Evolutionary conservation across 2,329 filamentous ascomycete species (phyloP).

Genomic region (Graphiopsis chlorocephala): DNA sequence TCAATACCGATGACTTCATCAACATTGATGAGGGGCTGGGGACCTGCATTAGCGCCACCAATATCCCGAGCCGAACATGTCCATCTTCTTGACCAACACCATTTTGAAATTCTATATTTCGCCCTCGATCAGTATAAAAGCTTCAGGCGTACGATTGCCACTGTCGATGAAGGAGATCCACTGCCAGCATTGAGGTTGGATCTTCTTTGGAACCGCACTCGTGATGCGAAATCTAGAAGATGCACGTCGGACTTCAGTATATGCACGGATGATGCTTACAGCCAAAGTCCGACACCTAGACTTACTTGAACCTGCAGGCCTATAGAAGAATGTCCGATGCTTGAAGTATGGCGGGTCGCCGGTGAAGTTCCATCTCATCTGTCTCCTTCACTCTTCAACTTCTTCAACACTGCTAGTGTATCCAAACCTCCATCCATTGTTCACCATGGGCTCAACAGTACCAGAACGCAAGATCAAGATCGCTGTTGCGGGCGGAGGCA

Average conservation of each 20-base stretch:
- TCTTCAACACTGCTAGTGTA: neutral
- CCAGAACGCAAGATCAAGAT: conserved; percentile 36
- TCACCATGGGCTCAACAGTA: conserved; percentile 9
- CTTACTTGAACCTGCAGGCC: conserved; percentile 1
- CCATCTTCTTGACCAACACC: neutral
- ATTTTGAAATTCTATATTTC: neutral
- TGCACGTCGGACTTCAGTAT: conserved; percentile 2
- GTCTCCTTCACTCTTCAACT: neutral
- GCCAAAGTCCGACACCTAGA: conserved; percentile 6
- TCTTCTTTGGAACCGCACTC: neutral
- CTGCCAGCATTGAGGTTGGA: neutral
- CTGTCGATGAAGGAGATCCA: neutral
- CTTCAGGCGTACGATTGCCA: neutral
- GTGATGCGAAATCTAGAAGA: neutral
- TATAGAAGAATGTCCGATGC: conserved; percentile 8
- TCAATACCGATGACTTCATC: conserved; percentile 8
- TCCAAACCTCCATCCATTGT: too few species aligned
- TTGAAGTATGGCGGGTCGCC: neutral
- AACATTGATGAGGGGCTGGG: neutral
- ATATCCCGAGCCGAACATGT: neutral
- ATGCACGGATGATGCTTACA: conserved; percentile 12
- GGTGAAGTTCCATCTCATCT: neutral
- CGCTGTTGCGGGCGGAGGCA: conserved; percentile 51
- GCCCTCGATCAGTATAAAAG: neutral
- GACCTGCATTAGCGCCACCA: conserved; percentile 10